Evolutionary conservation across 2,329 filamentous ascomycete species (phyloP).

Genomic region (Hypoxylon sp.): DNA sequence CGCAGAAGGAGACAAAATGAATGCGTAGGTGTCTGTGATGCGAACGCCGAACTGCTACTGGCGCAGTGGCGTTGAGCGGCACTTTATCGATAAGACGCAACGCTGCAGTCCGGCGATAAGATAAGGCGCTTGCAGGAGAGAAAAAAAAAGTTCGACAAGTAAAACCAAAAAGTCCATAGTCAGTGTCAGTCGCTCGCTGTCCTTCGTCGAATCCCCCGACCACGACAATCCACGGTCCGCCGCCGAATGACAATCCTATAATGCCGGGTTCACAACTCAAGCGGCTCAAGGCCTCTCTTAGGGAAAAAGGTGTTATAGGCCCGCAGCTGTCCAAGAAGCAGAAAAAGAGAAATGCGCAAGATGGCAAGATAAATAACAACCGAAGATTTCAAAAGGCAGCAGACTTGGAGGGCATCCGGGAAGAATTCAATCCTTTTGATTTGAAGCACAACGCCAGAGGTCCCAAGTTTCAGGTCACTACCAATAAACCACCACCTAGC

Average conservation of each 20-base stretch:
- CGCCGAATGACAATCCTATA: conserved; percentile 42
- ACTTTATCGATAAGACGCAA: conserved; percentile 24
- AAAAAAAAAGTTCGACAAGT: conserved; percentile 30
- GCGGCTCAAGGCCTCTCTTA: conserved; percentile 89
- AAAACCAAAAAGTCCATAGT: conserved; percentile 9
- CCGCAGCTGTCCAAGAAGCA: conserved; percentile 97
- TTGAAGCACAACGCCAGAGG: conserved; percentile 83
- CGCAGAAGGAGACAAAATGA: background rate
- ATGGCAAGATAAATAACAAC: conserved; percentile 75
- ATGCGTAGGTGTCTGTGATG: background rate
- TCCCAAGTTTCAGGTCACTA: conserved; percentile 88
- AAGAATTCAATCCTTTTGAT: conserved; percentile 98
- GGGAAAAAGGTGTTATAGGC: conserved; percentile 89
- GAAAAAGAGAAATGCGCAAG: conserved; percentile 79
- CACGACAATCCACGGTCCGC: conserved; percentile 2
- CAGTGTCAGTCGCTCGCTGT: too few relatives aligned
- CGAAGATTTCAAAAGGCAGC: conserved; percentile 82
- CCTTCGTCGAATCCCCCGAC: conserved; percentile 7
- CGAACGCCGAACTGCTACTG: too few relatives aligned
- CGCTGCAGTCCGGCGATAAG: conserved; percentile 40
- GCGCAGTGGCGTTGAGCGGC: background rate
- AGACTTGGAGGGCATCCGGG: conserved; percentile 86
- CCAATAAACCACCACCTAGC: conserved; percentile 66
- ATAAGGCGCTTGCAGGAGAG: conserved; percentile 38
- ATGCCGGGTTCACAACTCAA: conserved; percentile 99